Percentiles rank a stretch among this genome's conserved stretches.
Conservation (phyloP, 2,329 filamentous ascomycete species). For the Aphanocladium album region DNA sequence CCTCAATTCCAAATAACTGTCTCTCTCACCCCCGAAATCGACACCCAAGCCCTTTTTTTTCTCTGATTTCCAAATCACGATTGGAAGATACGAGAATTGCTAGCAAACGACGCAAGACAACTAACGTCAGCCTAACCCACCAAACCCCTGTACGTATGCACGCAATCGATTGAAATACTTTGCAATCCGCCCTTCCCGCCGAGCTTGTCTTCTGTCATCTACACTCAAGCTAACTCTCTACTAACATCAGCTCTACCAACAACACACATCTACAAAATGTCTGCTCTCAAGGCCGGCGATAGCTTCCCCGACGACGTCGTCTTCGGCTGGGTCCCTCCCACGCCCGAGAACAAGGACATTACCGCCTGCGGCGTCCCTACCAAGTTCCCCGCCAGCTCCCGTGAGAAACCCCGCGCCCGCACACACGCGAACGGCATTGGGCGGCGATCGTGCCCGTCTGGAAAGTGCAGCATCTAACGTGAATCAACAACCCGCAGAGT, state of each 20-base stretch:
- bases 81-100: slow-evolving; percentile 1
- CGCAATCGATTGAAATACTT: slow-evolving; percentile 8
- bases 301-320: slow-evolving; percentile 73
- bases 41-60: too few species aligned
- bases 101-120: neutral
- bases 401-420: slow-evolving; percentile 31
- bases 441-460: neutral
- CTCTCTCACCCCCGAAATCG: neutral
- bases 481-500: slow-evolving; percentile 33
- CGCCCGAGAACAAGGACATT: slow-evolving; percentile 61
- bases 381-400: slow-evolving; percentile 73
- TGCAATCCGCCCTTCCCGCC: neutral
- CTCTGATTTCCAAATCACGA: neutral
- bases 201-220: neutral
- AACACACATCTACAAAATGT: slow-evolving; percentile 32
- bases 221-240: neutral
- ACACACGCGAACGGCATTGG: neutral
- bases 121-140: neutral
- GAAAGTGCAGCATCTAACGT: neutral
- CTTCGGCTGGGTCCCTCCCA: slow-evolving; percentile 81
- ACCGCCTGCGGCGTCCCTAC: slow-evolving; percentile 73
- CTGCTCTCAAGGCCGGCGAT: slow-evolving; percentile 74
- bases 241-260: slow-evolving; percentile 2
- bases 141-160: neutral
- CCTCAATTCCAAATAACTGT: slow-evolving; percentile 13